These are phyloP conservation scores for Monarda citriodora DNA, from an alignment of 305 asterid species.

Conservation along the genomic window DNA sequence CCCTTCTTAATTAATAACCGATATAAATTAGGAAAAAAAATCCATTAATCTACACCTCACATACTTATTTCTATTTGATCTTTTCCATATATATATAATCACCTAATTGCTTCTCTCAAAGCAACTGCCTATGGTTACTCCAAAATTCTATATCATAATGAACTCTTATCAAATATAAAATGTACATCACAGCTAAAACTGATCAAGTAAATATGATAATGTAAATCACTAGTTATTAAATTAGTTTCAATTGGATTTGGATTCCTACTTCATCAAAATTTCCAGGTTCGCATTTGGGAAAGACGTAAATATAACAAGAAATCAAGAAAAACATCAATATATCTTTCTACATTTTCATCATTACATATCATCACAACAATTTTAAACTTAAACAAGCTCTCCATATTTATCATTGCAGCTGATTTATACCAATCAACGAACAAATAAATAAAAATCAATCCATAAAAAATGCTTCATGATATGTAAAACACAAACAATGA, in stretches of 20 bases:
- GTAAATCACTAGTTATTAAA: not conserved
- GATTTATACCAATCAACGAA: not conserved
- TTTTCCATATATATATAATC: conserved; percentile 1
- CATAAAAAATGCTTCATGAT: conserved; percentile 14
- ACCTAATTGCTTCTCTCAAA: not conserved
- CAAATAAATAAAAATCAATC: conserved; percentile 12
- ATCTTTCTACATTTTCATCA: conserved; percentile 5
- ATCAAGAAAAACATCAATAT: conserved; percentile 3
- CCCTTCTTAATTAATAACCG: too few species aligned
- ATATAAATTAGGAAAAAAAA: too few species aligned
- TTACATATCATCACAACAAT: conserved; percentile 11
- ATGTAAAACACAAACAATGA: conserved; percentile 9
- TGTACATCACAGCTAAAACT: not conserved
- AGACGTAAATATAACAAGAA: not conserved
- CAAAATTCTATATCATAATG: conserved; percentile 3
- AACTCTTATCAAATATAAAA: conserved; percentile 2
- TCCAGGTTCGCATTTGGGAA: not conserved
- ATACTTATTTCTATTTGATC: too few species aligned
- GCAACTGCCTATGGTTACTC: conserved; percentile 2
- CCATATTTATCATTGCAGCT: conserved; percentile 2
- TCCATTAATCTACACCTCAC: too few species aligned
- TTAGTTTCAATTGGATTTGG: not conserved
- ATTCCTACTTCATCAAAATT: not conserved
- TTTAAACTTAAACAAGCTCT: conserved; percentile 6
- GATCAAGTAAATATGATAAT: conserved; percentile 1